Conservation (phyloP, 83 land plant species). For the Diphasiastrum complanatum region DNA sequence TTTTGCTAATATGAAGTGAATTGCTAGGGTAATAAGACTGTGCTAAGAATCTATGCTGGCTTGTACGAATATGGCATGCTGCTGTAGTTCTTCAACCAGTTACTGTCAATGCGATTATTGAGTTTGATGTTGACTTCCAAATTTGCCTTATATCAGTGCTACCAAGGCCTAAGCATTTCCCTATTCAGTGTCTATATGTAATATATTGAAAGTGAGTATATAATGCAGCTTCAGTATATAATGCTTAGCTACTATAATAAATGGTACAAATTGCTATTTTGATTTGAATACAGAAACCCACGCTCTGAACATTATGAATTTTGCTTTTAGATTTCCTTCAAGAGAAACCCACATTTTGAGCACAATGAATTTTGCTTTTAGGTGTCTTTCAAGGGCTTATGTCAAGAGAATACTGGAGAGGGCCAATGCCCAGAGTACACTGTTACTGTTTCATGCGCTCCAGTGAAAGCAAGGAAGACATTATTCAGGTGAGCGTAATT, state of each 20-base stretch:
- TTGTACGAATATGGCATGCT: neutral
- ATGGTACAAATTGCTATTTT: too few species aligned
- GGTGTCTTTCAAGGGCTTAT: constrained; percentile 70
- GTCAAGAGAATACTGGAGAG: constrained; percentile 65
- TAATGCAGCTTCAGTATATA: too few species aligned
- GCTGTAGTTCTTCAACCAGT: neutral
- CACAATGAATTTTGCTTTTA: too few species aligned
- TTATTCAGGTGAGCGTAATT: constrained; percentile 20
- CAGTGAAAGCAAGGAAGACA: constrained; percentile 20
- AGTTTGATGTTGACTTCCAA: neutral
- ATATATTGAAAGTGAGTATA: too few species aligned
- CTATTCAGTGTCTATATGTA: too few species aligned
- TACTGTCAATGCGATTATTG: neutral
- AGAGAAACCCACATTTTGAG: too few species aligned
- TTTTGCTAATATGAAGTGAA: neutral
- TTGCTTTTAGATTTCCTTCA: too few species aligned
- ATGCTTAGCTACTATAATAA: too few species aligned
- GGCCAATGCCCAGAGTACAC: constrained; percentile 50
- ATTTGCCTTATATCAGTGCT: too few species aligned
- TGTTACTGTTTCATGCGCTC: constrained; percentile 39
- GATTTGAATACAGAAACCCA: too few species aligned
- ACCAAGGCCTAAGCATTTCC: too few species aligned
- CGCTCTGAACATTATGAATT: too few species aligned
- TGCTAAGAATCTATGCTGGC: neutral
- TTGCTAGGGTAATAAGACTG: neutral